These are phyloP conservation scores for Podila horticola DNA, from an alignment of 192 early-diverging fungal species.

Conservation along the genomic window DNA sequence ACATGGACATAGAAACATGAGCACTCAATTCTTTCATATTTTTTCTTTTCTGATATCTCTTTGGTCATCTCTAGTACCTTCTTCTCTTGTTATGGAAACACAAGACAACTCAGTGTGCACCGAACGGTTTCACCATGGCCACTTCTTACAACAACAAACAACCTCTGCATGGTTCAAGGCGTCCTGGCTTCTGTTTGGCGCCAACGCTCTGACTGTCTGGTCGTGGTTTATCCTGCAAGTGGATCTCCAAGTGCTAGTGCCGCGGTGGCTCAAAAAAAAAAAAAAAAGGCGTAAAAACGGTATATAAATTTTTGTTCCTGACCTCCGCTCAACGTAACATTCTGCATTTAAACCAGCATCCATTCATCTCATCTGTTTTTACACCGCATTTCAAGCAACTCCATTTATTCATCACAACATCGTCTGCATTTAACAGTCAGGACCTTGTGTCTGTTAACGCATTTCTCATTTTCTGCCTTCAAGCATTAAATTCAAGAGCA, in stretches of 20 bases:
- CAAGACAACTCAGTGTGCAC: conserved; percentile 48
- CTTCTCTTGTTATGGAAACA: conserved; percentile 47
- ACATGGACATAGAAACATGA: no score
- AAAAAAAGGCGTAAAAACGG: no score
- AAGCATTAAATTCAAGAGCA: no score
- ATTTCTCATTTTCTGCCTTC: conserved; percentile 17
- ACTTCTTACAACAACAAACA: conserved; percentile 47
- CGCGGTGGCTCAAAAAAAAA: no score
- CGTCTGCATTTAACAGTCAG: neutral
- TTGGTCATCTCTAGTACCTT: conserved; percentile 39
- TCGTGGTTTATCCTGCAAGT: conserved; percentile 43
- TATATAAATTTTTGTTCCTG: no score
- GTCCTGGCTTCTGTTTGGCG: conserved; percentile 51
- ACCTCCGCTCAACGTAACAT: no score
- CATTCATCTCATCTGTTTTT: neutral
- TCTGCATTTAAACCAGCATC: neutral
- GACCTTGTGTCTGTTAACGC: conserved; percentile 9
- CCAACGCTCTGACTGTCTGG: conserved; percentile 51
- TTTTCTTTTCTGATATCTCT: conserved; percentile 42
- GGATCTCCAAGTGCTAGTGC: no score
- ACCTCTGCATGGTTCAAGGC: conserved; percentile 51
- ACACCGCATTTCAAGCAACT: no score
- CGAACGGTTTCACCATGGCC: conserved; percentile 17
- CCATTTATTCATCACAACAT: neutral
- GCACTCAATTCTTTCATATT: no score